Base-by-base conservation (phyloP, 441 rosid genomes). In the Erysimum pusillum region DNA sequence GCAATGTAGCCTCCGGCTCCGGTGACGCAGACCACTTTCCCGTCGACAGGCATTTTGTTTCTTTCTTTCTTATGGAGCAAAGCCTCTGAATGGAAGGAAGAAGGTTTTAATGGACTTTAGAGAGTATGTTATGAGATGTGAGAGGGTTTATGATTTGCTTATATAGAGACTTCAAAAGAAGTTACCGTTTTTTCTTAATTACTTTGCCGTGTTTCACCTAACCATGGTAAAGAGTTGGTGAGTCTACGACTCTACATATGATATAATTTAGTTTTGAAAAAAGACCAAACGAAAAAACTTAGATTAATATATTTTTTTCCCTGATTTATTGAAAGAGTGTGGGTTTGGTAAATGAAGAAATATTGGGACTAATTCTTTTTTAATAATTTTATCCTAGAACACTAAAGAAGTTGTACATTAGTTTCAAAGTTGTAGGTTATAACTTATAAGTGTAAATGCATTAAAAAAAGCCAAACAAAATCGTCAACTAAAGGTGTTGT, bases 1-100 rank as follows among this genome's bases (percentile, higher is more conserved):
- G 96, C 97, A 44, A 93, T 93, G 82, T 89, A 93, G 61, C 98
- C 96, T 5, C 93, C 98, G 20, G 99, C 93, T 11, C 99, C 99
- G 68, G 99, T 96, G 81, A 96, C 96, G 63, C 99, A 96, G 49
- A 94, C 83, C 15, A 94, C 80, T 71, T 85, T 89, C 58, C 88
- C 90, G 60, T 90, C 90, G 14, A 77, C 74, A 9, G 90, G 89
- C 93, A 90, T 90, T 0, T 36, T 25, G 2, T 70, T 38, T 9
- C 31, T 28, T 9, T 3, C 14, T 49, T 18, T 1, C 8, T 45
- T n/a, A 46, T 6, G 20, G 49, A 45, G 18, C 45, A 25, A 51
- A 71, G 69, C 12, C n/a, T 65, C 13, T 48, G 25, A 5, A 5
- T 54, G 22, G 46, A 5, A 78, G 22, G 46, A 5, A 78, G 77